Evolutionary conservation across 1,139 yeast species (phyloP).

Genomic region (Blastobotrys petasosporus): DNA sequence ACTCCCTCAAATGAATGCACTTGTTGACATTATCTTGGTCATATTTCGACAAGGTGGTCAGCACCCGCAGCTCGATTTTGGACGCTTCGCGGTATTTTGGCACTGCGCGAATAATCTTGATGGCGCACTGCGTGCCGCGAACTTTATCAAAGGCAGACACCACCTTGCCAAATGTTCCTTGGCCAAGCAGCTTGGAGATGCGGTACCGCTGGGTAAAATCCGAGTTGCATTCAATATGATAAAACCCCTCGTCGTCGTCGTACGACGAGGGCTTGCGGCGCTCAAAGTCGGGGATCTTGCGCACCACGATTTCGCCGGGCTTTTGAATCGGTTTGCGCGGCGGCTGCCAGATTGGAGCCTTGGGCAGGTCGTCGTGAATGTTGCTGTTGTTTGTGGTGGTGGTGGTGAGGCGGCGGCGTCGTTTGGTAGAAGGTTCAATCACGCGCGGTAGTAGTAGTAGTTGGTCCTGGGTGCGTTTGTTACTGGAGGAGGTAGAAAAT

Average conservation of each 20-base stretch:
- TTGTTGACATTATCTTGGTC: constrained; percentile 56
- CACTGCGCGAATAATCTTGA: constrained; percentile 65
- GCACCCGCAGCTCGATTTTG: constrained; percentile 55
- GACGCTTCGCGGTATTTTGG: constrained; percentile 44
- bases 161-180: constrained; percentile 97
- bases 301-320: constrained; percentile 30
- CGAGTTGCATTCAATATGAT: constrained; percentile 31
- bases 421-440: background rate
- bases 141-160: constrained; percentile 46
- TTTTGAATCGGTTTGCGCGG: constrained; percentile 26
- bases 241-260: constrained; percentile 40
- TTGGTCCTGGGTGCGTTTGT: background rate
- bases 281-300: constrained; percentile 24
- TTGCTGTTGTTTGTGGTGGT: background rate
- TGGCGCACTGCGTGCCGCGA: constrained; percentile 67
- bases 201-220: constrained; percentile 41
- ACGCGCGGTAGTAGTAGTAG: background rate
- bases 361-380: background rate
- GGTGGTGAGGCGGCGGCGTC: background rate
- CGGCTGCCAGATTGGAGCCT: constrained; percentile 13
- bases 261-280: constrained; percentile 10
- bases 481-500: background rate
- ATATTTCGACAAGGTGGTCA: constrained; percentile 66
- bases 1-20: constrained; percentile 71
- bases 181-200: constrained; percentile 55